Evolutionary conservation across 495 filamentous ascomycete genomes (phyloP).

Genomic region (Aspergillus indologenus): DNA sequence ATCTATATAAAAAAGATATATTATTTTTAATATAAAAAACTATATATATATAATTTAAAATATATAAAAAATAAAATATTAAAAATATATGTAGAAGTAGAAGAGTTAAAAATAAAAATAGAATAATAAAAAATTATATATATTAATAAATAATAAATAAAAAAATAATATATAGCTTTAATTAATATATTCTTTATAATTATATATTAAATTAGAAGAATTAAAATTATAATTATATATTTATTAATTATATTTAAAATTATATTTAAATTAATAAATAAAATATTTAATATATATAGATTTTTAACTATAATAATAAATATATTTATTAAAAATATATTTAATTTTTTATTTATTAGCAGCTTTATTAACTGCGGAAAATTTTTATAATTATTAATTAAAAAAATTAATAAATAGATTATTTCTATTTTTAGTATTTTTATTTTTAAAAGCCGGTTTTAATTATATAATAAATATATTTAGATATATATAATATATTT

Average conservation of each 20-base stretch:
- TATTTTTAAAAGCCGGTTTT: too few relatives aligned
- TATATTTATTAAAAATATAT: not conserved
- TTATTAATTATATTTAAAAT: not conserved
- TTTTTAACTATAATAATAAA: not conserved
- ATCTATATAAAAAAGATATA: too few relatives aligned
- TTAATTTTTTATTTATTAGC: not conserved
- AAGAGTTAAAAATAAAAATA: not conserved
- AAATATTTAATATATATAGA: not conserved
- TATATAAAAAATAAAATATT: too few relatives aligned
- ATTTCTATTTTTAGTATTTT: not conserved
- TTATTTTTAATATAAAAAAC: too few relatives aligned
- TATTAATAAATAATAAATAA: not conserved
- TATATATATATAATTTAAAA: too few relatives aligned
- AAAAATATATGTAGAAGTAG: not conserved
- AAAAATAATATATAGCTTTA: not conserved
- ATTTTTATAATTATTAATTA: not conserved
- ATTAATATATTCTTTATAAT: not conserved
- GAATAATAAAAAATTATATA: not conserved
- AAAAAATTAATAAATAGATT: not conserved
- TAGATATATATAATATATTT: too few relatives aligned
- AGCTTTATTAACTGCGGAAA: not conserved
- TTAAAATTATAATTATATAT: not conserved
- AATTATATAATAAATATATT: too few relatives aligned
- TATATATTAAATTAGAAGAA: not conserved
- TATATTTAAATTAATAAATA: slow-evolving; percentile 14